phyloP scores from a whole-genome alignment of 352 stramenopile genomes.

The Globisporangium polare region DNA sequence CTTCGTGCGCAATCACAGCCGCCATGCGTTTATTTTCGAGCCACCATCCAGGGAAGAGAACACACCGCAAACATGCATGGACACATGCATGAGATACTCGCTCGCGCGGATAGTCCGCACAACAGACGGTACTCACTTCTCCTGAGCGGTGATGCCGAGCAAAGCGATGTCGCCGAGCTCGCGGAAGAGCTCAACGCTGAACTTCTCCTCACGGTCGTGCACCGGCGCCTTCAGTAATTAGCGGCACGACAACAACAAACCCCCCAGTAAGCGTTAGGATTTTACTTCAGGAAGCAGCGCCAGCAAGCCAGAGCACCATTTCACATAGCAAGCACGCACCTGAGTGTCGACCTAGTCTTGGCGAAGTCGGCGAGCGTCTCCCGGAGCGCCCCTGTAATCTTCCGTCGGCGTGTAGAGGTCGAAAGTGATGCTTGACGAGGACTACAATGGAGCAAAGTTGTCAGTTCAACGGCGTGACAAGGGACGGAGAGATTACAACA shows the following conservation, averaged over 20 bases:
- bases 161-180: constrained; percentile 94
- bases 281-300: neutral
- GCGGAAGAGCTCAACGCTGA: constrained; percentile 96
- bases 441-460: constrained; percentile 5
- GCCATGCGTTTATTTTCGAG: constrained; percentile 94
- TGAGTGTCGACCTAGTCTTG: constrained; percentile 97
- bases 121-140: constrained; percentile 72
- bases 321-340: constrained; percentile 21
- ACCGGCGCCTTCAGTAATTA: constrained; percentile 73
- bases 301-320: no score
- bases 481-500: neutral
- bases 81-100: neutral
- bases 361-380: constrained; percentile 94
- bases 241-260: neutral
- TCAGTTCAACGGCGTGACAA: neutral
- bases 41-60: constrained; percentile 78
- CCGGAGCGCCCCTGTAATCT: constrained; percentile 83
- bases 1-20: constrained; percentile 93
- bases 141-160: constrained; percentile 93
- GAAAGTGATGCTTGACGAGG: constrained; percentile 21
- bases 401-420: constrained; percentile 88
- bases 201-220: constrained; percentile 96
- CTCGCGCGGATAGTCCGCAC: neutral
- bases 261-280: neutral
- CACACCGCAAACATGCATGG: neutral